Evolutionary conservation across 2,329 filamentous ascomycete genomes (phyloP).

Genomic region (Triangularia verruculosa): DNA sequence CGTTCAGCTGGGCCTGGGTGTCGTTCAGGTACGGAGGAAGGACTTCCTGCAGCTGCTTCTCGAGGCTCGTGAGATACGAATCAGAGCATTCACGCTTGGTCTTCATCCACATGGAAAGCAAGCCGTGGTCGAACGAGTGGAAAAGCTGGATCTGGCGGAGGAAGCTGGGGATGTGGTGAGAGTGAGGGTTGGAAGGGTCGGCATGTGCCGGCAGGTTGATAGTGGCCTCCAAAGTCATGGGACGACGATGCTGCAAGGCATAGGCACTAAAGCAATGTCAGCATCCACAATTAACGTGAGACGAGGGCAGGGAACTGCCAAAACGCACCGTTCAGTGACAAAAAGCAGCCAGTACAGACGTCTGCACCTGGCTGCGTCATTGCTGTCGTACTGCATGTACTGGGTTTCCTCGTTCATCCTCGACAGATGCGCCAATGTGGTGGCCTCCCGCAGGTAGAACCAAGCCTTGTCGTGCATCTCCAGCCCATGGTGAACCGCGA

Average conservation of each 20-base stretch:
- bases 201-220: conserved; percentile 62
- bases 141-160: conserved; percentile 61
- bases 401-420: conserved; percentile 61
- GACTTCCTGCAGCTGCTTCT: conserved; percentile 60
- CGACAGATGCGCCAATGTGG: conserved; percentile 62
- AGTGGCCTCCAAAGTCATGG: conserved; percentile 66
- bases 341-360: conserved; percentile 73
- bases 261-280: conserved; percentile 54
- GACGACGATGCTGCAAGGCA: conserved; percentile 66
- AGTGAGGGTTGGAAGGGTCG: conserved; percentile 55
- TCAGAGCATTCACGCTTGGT: conserved; percentile 55
- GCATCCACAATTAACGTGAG: conserved; percentile 6
- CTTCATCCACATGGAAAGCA: conserved; percentile 66
- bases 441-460: conserved; percentile 75
- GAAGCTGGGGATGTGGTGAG: conserved; percentile 54
- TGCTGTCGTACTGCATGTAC: conserved; percentile 56
- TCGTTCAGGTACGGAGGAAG: conserved; percentile 51
- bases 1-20: conserved; percentile 51
- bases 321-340: conserved; percentile 62
- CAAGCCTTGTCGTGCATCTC: conserved; percentile 74
- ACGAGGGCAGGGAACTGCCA: neutral
- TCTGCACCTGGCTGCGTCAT: conserved; percentile 61
- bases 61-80: conserved; percentile 54
- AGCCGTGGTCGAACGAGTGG: conserved; percentile 62
- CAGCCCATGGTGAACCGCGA: conserved; percentile 67